These are phyloP conservation scores for Tylopilus plumbeoviolaceoides DNA, from an alignment of 768 basidiomycete genomes.

Conservation along the genomic window DNA sequence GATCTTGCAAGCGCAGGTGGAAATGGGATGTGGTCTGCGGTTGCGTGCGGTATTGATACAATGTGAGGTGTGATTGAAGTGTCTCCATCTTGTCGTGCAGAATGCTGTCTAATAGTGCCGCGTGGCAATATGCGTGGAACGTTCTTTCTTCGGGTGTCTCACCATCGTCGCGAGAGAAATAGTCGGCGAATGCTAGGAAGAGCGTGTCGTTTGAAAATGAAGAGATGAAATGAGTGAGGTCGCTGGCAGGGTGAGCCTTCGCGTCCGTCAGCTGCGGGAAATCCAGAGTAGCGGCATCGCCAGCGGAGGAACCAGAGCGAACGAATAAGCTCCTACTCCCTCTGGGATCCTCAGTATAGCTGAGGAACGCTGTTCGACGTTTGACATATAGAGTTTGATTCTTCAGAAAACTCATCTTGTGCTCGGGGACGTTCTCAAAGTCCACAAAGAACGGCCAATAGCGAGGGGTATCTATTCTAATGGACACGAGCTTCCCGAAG, in stretches of 20 bases:
- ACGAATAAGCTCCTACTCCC: constrained; percentile 91
- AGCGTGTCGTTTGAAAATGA: constrained; percentile 81
- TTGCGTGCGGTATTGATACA: constrained; percentile 68
- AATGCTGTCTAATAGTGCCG: constrained; percentile 79
- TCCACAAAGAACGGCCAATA: constrained; percentile 95
- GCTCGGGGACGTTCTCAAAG: constrained; percentile 58
- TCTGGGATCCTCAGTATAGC: constrained; percentile 90
- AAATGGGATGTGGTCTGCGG: constrained; percentile 55
- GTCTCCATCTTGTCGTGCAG: constrained; percentile 84
- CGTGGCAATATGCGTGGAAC: constrained; percentile 71
- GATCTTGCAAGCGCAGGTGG: constrained; percentile 66
- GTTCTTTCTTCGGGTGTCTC: constrained; percentile 56
- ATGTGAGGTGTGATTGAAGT: constrained; percentile 66
- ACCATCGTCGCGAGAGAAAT: constrained; percentile 61
- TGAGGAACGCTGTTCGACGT: constrained; percentile 85
- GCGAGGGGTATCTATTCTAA: constrained; percentile 88
- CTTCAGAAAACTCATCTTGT: constrained; percentile 64
- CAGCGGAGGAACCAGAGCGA: constrained; percentile 78
- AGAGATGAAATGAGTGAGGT: constrained; percentile 80
- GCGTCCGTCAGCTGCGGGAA: constrained; percentile 72
- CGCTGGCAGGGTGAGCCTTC: constrained; percentile 62
- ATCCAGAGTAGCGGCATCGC: constrained; percentile 82
- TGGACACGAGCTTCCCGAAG: constrained; percentile 72
- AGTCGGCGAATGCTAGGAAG: constrained; percentile 79
- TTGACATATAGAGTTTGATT: constrained; percentile 90